A percentile compares a stretch with the other conserved stretches of the same genome.
These are phyloP conservation scores for Mallotus japonicus DNA, from an alignment of 441 rosid genomes.

Conservation along the genomic window DNA sequence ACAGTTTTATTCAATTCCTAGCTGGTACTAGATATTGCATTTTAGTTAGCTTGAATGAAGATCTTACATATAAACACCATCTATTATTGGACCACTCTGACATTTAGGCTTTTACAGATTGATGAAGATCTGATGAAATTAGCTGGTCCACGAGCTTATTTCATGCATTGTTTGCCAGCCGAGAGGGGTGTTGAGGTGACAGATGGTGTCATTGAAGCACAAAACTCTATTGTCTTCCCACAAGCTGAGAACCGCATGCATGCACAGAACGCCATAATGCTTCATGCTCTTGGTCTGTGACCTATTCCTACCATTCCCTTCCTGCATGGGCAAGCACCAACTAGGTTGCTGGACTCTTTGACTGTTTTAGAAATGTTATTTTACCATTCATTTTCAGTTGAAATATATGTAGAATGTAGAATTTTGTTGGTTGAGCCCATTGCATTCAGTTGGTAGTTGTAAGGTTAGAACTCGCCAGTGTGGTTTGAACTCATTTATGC, in stretches of 20 bases:
- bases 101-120: slow-evolving; percentile 47
- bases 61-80: neutral
- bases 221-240: slow-evolving; percentile 92
- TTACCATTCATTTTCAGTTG: neutral
- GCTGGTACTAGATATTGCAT: no score
- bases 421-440: neutral
- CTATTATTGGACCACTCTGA: neutral
- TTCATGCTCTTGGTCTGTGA: slow-evolving; percentile 72
- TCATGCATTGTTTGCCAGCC: slow-evolving; percentile 99
- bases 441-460: neutral
- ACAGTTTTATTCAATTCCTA: neutral
- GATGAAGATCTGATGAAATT: slow-evolving; percentile 82
- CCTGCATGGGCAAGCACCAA: neutral
- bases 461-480: neutral
- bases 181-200: slow-evolving; percentile 97
- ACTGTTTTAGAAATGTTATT: neutral
- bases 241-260: slow-evolving; percentile 99
- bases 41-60: no score
- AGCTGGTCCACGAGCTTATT: slow-evolving; percentile 82
- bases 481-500: neutral
- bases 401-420: neutral
- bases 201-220: slow-evolving; percentile 80
- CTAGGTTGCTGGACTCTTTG: neutral
- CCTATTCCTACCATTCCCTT: neutral
- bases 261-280: slow-evolving; percentile 93